Evolutionary conservation across 257 asterid genomes (phyloP), one percentile per base, ranked within the genome.

Genomic region (Eucommia ulmoides): DNA sequence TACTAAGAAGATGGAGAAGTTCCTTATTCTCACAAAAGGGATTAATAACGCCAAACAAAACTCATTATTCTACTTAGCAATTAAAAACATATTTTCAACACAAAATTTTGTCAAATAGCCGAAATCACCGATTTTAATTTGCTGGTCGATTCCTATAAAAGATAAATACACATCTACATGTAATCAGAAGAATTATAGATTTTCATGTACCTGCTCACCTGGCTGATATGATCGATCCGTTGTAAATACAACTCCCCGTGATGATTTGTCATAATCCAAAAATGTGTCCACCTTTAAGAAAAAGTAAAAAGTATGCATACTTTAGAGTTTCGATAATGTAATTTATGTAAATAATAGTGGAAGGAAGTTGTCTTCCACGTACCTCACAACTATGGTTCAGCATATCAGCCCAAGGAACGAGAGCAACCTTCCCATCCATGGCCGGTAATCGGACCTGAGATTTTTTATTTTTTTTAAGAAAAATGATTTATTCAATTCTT

Each of bases 381-480:
- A 80, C 95, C 78, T 75, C 84, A 49, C 97, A 84, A 46, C 78
- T 81, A 77, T 88, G 97, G 65, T 88, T 88, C 26, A 88, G 70
- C 97, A 88, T 88, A 69, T 88, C 97, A 23, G 97, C 97, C 95
- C 97, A 88, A 55, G 97, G 95, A 75, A 88, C 97, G 78, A 88
- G 74, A 6, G 94, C 93, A 55, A 88, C 95, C 65, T 64, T 82
- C 64, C 82, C 95, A 68, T 82, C 71, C 89, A 84, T 72, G 24
- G 95, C 80, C 50, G 97, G 97, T 55, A 88, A 54, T 21, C 95
- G 88, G 29, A 88, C 95, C 95, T 88, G 74, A n/a, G n/a, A n/a
- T n/a, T n/a, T n/a, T n/a, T n/a, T n/a, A n/a, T n/a, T n/a, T n/a
- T n/a, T n/a, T n/a, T n/a, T n/a, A n/a, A n/a, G n/a, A n/a, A n/a